phyloP scores from a whole-genome alignment of 805 yeast genomes.

The Pichia scutulata region DNA sequence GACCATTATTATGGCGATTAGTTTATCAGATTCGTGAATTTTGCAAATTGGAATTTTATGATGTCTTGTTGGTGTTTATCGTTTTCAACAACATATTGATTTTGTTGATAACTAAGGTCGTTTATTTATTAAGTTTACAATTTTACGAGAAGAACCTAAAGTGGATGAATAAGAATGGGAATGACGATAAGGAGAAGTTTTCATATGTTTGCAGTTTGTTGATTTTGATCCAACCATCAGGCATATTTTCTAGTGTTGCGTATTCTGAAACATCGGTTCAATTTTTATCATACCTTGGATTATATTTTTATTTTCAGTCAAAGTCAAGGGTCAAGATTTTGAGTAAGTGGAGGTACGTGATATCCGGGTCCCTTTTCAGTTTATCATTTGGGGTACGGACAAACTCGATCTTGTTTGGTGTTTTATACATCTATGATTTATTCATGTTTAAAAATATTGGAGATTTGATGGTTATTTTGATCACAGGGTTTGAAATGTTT shows the following conservation, averaged over 20 bases:
- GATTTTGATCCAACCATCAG: constrained; percentile 58
- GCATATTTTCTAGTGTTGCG: constrained; percentile 64
- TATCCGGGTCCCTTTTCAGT: constrained; percentile 49
- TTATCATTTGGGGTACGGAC: constrained; percentile 61
- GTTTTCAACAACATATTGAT: constrained; percentile 47
- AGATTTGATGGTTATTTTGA: constrained; percentile 27
- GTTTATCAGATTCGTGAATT: constrained; percentile 2
- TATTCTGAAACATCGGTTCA: constrained; percentile 75
- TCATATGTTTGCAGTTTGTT: not conserved
- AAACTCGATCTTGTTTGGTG: constrained; percentile 69
- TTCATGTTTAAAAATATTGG: constrained; percentile 3
- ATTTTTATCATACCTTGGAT: constrained; percentile 47
- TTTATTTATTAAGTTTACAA: constrained; percentile 23
- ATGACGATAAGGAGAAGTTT: not conserved
- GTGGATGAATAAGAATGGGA: not conserved
- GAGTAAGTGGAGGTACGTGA: constrained; percentile 23
- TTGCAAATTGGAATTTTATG: constrained; percentile 29
- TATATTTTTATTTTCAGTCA: constrained; percentile 40
- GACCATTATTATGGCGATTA: constrained; percentile 65
- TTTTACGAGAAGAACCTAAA: not conserved
- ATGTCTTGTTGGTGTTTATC: constrained; percentile 40
- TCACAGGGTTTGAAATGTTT: constrained; percentile 53
- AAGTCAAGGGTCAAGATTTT: constrained; percentile 6
- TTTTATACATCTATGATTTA: constrained; percentile 54
- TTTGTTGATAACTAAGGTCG: constrained; percentile 36